Percentiles rank a stretch among this genome's conserved stretches.
phyloP scores from a whole-genome alignment of 2,329 filamentous ascomycete species.

The Tolypocladium inflatum region DNA sequence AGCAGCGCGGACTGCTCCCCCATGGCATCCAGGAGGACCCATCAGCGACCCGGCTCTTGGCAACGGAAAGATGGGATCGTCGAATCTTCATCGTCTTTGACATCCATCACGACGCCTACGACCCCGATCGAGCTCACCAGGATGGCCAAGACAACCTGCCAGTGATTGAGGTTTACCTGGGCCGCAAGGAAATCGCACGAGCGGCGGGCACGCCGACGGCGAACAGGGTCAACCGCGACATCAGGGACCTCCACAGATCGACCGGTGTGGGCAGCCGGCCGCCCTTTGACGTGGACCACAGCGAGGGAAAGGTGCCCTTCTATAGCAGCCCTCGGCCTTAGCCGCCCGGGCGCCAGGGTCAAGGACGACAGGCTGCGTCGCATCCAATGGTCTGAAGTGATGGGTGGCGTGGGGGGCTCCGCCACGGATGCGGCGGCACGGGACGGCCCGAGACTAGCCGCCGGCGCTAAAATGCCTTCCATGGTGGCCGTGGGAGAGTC shows the following conservation, averaged over 20 bases:
- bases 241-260: constrained; percentile 2
- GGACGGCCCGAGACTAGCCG: too few species aligned
- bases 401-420: too few species aligned
- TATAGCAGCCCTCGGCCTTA: constrained; percentile 1
- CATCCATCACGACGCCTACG: constrained; percentile 8
- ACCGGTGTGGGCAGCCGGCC: constrained; percentile 2
- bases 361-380: too few species aligned
- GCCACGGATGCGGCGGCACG: too few species aligned
- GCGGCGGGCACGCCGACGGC: constrained; percentile 1
- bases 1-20: neutral
- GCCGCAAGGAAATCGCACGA: constrained; percentile 2
- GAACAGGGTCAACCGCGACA: constrained; percentile 4
- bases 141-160: constrained; percentile 3
- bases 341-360: too few species aligned
- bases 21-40: neutral
- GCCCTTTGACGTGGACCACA: constrained; percentile 6
- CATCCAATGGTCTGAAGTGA: too few species aligned
- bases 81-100: constrained; percentile 7
- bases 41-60: neutral
- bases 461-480: too few species aligned
- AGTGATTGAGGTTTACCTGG: constrained; percentile 2
- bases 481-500: too few species aligned
- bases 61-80: constrained; percentile 6
- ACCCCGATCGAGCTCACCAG: constrained; percentile 6
- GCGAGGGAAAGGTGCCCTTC: constrained; percentile 4